Base-by-base conservation (phyloP, 73 alveolate genomes). In the Blepharisma japonicum region DNA sequence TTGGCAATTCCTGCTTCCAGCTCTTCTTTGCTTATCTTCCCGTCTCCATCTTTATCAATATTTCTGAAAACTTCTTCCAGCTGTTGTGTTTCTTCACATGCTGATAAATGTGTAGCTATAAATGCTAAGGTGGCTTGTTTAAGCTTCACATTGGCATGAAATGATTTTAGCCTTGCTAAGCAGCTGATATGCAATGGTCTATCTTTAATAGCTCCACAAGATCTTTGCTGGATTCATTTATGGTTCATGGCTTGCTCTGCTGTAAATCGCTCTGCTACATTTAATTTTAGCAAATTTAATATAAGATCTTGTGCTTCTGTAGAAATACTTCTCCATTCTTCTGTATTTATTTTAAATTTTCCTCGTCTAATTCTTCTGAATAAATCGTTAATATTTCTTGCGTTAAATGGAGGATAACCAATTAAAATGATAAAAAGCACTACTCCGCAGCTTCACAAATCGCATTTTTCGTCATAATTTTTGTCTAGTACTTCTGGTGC, bases 371-470 rank as follows among this genome's bases (percentile, higher is more conserved):
- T 78, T 18, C 6, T 61, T 67, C 77, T 61, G 45, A 80, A 67
- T 14, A 80, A 80, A 47, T 80, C 88, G 38, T 84, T 79, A 8
- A 84, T 80, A 23, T 79, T 81, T 71, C 79, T 78, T 6, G 89
- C 83, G 56, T 82, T 85, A 89, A 91, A 91, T 6, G 97, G 97
- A 6, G 97, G 86, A 83, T 88, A 90, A 3, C 97, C 97, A 7
- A 86, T 83, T 23, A 91, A 55, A 79, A 91, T 80, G 71, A 88
- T 92, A 81, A 84, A 91, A 48, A 91, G 78, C 18, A 91, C 88
- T 6, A 91, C 91, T 0, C 97, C 97, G 6, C 86, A 87, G 68
- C 91, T 80, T 94, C 97, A 91, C 84, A 91, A 79, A 71, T 91
- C 97, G 55, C 92, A 80, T 82, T 88, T 90, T 66, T 70, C 77